phyloP scores from a whole-genome alignment of 257 asterid genomes.

The Fraxinus cuspidata region DNA sequence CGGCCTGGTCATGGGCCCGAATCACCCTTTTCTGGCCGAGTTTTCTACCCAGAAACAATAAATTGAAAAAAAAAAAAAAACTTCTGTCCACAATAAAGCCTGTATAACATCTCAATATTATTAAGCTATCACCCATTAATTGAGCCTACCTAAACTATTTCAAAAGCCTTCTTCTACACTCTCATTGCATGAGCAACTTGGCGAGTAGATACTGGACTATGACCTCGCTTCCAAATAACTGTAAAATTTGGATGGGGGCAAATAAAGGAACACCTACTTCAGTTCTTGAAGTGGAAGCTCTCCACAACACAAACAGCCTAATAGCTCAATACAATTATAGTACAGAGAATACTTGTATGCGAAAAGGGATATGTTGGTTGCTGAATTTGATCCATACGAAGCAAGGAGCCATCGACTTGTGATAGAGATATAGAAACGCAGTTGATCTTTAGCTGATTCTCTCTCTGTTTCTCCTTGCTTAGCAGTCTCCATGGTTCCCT shows the following conservation, averaged over 20 bases:
- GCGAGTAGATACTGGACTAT: neutral
- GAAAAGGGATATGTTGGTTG: neutral
- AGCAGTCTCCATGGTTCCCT: neutral
- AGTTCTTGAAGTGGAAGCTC: neutral
- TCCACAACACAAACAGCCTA: neutral
- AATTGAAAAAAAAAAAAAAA: too few species aligned
- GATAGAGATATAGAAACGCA: neutral
- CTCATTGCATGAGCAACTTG: neutral
- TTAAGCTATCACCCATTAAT: neutral
- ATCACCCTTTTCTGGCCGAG: too few species aligned
- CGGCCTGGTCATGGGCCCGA: too few species aligned
- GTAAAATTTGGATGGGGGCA: neutral
- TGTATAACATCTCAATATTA: neutral
- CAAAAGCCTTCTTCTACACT: neutral
- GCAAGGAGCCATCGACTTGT: conserved; percentile 1
- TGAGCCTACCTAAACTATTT: neutral
- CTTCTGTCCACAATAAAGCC: neutral
- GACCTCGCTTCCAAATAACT: neutral
- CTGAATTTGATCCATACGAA: neutral
- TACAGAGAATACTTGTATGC: neutral
- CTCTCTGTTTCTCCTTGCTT: neutral
- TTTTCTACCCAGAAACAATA: too few species aligned
- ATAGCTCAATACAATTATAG: neutral
- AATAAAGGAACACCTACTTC: neutral
- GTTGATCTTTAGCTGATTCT: neutral